A percentile compares a stretch with the other conserved stretches of the same genome.
These are phyloP conservation scores for Syzygium grande DNA, from an alignment of 345 rosid genomes.

Conservation along the genomic window DNA sequence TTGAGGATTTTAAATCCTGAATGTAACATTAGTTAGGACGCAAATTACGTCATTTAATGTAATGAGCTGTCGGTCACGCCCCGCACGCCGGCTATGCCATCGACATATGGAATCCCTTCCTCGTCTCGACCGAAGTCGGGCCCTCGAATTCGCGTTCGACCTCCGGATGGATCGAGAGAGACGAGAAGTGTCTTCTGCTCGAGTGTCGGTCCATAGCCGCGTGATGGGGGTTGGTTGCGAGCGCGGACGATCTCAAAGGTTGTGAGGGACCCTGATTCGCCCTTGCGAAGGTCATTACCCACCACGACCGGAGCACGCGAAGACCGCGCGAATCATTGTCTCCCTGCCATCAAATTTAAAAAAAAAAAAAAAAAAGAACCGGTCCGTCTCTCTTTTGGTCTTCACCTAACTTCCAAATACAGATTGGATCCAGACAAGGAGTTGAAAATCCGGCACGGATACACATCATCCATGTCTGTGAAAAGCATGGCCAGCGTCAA, in stretches of 20 bases:
- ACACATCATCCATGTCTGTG: not conserved
- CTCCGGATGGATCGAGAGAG: not conserved
- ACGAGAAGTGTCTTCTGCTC: not conserved
- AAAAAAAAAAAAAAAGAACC: not conserved
- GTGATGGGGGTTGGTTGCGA: too few relatives aligned
- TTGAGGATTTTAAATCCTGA: not conserved
- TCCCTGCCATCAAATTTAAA: not conserved
- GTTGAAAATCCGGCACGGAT: not conserved
- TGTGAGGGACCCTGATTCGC: rapidly evolving
- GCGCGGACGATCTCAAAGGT: not conserved
- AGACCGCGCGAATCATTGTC: not conserved
- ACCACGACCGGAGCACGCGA: not conserved
- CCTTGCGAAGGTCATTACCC: not conserved
- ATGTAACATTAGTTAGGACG: rapidly evolving
- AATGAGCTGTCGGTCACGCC: not conserved
- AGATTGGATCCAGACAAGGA: not conserved
- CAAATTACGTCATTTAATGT: not conserved
- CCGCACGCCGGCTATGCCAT: not conserved
- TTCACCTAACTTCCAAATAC: not conserved
- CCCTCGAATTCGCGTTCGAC: not conserved
- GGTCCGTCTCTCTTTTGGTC: rapidly evolving
- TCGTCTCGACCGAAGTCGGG: rapidly evolving
- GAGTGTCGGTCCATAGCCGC: not conserved
- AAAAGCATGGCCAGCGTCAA: not conserved
- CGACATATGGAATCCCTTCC: too few relatives aligned